These are phyloP conservation scores for Magnolia changhungtana DNA, from an alignment of 164 flowering plant genomes.

Conservation along the genomic window DNA sequence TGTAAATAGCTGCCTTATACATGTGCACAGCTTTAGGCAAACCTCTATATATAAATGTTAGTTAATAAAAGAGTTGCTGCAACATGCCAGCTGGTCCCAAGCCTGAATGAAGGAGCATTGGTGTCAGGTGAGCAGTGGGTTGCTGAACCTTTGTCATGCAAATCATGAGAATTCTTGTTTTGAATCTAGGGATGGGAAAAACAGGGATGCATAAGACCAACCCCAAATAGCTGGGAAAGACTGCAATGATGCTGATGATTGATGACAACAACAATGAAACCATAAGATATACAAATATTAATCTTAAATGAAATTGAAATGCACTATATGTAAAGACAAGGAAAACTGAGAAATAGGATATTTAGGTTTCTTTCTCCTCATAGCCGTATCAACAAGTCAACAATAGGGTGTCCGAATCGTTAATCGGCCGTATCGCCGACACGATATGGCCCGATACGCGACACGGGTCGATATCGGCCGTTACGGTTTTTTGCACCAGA, in stretches of 20 bases:
- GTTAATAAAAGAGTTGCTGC: neutral
- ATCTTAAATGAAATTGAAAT: neutral
- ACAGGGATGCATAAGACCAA: neutral
- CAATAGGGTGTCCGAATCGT: no score
- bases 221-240: neutral
- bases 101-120: neutral
- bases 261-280: neutral
- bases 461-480: no score
- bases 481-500: no score
- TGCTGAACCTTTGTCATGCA: neutral
- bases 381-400: no score
- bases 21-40: neutral
- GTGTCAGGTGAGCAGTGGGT: neutral
- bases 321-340: neutral
- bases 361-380: no score
- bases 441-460: no score
- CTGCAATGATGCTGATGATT: neutral
- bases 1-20: neutral
- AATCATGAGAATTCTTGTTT: neutral
- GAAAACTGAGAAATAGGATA: neutral
- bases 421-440: no score
- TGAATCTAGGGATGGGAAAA: neutral
- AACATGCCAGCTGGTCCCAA: no score
- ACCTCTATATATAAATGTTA: neutral
- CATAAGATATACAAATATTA: neutral